Percentiles rank a stretch among this genome's conserved stretches.
Evolutionary conservation across 371 early-diverging fungal genomes (phyloP).

Genomic region (Mucor circinelloides): DNA sequence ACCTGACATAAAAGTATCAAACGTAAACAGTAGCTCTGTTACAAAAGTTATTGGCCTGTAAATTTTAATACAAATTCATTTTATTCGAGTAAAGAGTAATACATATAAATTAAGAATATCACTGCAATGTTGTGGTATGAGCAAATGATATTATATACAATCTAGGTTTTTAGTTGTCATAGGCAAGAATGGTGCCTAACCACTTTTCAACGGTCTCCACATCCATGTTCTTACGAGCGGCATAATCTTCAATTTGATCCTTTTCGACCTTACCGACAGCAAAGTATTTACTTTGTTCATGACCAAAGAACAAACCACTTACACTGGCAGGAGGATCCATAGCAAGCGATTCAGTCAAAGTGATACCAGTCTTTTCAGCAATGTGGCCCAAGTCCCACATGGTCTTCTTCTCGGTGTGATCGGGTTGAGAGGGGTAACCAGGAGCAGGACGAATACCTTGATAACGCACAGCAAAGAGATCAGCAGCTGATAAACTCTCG

Average conservation of each 20-base stretch:
- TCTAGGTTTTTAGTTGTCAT: slow-evolving; percentile 49
- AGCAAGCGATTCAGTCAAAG: slow-evolving; percentile 86
- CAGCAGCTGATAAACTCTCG: slow-evolving; percentile 75
- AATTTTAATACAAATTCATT: too few species aligned
- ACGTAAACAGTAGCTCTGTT: too few species aligned
- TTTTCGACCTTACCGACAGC: slow-evolving; percentile 92
- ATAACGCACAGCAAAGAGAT: slow-evolving; percentile 86
- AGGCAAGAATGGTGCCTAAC: slow-evolving; percentile 83
- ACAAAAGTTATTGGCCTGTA: too few species aligned
- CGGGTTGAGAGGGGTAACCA: slow-evolving; percentile 87
- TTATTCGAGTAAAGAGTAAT: too few species aligned
- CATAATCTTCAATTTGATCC: slow-evolving; percentile 83
- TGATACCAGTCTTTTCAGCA: slow-evolving; percentile 77
- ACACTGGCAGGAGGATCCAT: slow-evolving; percentile 93
- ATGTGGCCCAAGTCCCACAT: slow-evolving; percentile 88
- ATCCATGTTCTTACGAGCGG: slow-evolving; percentile 72
- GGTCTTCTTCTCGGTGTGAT: slow-evolving; percentile 88
- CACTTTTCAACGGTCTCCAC: slow-evolving; percentile 81
- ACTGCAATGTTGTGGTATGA: neutral
- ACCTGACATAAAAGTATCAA: too few species aligned
- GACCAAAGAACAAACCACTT: slow-evolving; percentile 76
- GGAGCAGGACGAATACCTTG: slow-evolving; percentile 94
- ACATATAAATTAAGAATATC: too few species aligned
- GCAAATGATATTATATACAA: neutral
- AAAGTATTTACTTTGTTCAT: slow-evolving; percentile 83